phyloP scores from a whole-genome alignment of 1,284 basidiomycete species.

The Exsudoporus floridanus region DNA sequence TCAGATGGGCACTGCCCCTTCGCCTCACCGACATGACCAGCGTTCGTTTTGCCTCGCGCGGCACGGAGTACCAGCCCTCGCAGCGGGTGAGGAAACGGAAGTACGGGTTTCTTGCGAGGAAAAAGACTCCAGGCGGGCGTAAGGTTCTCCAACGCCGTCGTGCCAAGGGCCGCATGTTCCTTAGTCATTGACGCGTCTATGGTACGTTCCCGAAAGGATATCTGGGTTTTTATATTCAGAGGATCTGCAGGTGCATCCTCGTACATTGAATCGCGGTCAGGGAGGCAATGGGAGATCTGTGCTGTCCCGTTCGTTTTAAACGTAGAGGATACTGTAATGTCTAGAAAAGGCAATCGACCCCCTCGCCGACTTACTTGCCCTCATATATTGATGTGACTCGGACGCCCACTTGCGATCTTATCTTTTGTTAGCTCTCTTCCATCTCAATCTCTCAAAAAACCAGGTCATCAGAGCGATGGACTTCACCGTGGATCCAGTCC shows the following conservation, averaged over 20 bases:
- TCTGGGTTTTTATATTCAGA: neutral
- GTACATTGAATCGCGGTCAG: neutral
- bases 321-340: neutral
- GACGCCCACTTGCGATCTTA: neutral
- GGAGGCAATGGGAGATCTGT: neutral
- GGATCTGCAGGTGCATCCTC: neutral
- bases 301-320: neutral
- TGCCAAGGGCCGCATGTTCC: constrained; percentile 41
- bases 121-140: constrained; percentile 33
- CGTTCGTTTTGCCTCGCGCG: constrained; percentile 38
- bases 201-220: constrained; percentile 12
- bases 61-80: constrained; percentile 37
- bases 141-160: constrained; percentile 40
- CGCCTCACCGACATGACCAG: constrained; percentile 20
- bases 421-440: neutral
- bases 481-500: constrained; percentile 53
- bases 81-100: constrained; percentile 37
- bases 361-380: neutral
- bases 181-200: constrained; percentile 38
- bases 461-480: constrained; percentile 49
- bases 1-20: constrained; percentile 26
- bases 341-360: constrained; percentile 26
- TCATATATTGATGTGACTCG: constrained; percentile 2
- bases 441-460: neutral
- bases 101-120: constrained; percentile 34